These are phyloP conservation scores for Ceratocystis albifundus DNA, from an alignment of 2,329 filamentous ascomycete genomes.

Conservation along the genomic window DNA sequence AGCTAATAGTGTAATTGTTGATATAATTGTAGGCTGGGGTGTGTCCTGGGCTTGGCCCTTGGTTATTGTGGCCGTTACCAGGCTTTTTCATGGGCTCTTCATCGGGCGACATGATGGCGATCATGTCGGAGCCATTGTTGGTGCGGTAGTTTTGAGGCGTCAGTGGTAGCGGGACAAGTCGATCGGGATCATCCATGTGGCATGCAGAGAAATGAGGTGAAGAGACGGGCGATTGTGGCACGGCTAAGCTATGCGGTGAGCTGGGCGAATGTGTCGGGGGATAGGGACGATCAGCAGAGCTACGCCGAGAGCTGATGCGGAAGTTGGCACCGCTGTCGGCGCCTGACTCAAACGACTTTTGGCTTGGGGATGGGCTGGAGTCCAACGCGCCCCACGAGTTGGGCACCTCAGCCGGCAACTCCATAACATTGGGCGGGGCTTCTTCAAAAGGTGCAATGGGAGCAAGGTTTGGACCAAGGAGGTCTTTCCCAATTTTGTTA, in stretches of 20 bases:
- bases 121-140: constrained; percentile 54
- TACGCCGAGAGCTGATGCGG: constrained; percentile 37
- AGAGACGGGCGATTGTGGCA: constrained; percentile 29
- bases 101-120: constrained; percentile 50
- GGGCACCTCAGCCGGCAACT: constrained; percentile 48
- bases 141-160: constrained; percentile 48
- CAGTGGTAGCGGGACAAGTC: constrained; percentile 45
- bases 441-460: not conserved
- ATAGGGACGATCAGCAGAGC: constrained; percentile 39
- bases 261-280: constrained; percentile 28
- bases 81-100: constrained; percentile 38
- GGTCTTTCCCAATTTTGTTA: not conserved
- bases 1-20: not conserved
- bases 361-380: constrained; percentile 33
- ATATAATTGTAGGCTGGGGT: not conserved
- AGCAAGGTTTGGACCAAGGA: constrained; percentile 22
- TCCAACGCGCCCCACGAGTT: constrained; percentile 30
- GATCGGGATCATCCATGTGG: constrained; percentile 38
- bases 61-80: constrained; percentile 21
- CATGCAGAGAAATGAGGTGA: constrained; percentile 27
- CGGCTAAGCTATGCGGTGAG: constrained; percentile 28
- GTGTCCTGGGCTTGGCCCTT: constrained; percentile 27
- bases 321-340: constrained; percentile 38
- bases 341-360: constrained; percentile 48
- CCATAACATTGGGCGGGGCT: constrained; percentile 35